A percentile compares a stretch with the other conserved stretches of the same genome.
Conservation (phyloP, 2,329 filamentous ascomycete genomes). For the Penicillium sp. region DNA sequence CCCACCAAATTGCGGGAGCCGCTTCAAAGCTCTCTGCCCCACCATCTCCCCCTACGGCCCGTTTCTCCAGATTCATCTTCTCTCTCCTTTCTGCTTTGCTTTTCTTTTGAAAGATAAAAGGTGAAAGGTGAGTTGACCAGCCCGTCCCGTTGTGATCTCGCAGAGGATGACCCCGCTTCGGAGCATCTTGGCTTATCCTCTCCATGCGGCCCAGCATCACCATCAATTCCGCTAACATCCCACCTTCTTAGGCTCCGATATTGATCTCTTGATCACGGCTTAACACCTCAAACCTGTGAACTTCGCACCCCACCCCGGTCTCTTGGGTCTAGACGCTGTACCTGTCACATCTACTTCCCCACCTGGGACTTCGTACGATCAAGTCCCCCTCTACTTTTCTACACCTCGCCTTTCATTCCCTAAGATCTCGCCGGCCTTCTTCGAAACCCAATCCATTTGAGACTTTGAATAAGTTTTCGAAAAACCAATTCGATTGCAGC, state of each 20-base stretch:
- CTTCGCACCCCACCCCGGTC: not conserved
- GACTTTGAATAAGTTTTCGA: not conserved
- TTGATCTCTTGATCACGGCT: not conserved
- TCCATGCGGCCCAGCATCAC: slow-evolving; percentile 4
- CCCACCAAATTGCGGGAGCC: slow-evolving; percentile 4
- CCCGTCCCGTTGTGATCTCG: slow-evolving; percentile 1
- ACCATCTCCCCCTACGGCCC: slow-evolving; percentile 6
- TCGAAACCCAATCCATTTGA: not conserved
- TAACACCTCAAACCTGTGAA: not conserved
- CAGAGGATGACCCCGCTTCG: slow-evolving; percentile 9
- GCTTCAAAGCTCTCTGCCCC: slow-evolving; percentile 9
- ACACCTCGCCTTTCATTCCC: not conserved
- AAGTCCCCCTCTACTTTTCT: not conserved
- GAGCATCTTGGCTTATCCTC: slow-evolving; percentile 2
- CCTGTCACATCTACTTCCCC: slow-evolving; percentile 1
- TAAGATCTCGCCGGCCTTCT: not conserved
- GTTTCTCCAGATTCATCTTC: slow-evolving; percentile 10
- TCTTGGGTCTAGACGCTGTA: slow-evolving; percentile 1
- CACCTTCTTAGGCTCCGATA: slow-evolving; percentile 2
- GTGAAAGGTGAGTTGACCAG: not conserved
- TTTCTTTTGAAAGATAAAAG: not conserved
- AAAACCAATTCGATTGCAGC: slow-evolving; percentile 5
- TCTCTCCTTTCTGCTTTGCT: not conserved
- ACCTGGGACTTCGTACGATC: slow-evolving; percentile 1
- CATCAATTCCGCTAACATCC: slow-evolving; percentile 6